phyloP scores from a whole-genome alignment of 345 rosid species.

The Eucalyptus caleyi region DNA sequence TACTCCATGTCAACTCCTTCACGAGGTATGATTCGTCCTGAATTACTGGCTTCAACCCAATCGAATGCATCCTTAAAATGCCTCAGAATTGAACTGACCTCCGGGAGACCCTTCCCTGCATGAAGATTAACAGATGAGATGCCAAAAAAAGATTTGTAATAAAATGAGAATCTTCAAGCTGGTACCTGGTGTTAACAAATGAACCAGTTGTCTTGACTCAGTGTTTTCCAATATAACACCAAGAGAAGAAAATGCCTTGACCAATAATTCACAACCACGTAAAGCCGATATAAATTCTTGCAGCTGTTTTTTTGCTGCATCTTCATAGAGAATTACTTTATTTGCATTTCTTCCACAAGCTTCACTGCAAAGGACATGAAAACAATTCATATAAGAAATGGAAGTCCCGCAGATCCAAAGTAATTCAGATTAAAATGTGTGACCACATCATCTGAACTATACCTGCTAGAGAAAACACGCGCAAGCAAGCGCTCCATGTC shows the following conservation, averaged over 20 bases:
- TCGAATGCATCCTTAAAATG: slow-evolving; percentile 90
- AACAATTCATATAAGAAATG: not conserved
- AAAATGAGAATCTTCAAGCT: not conserved
- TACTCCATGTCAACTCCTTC: slow-evolving; percentile 78
- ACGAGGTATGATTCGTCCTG: slow-evolving; percentile 86
- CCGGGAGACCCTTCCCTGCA: slow-evolving; percentile 68
- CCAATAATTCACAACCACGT: slow-evolving; percentile 77
- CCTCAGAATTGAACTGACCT: slow-evolving; percentile 36
- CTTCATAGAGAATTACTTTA: slow-evolving; percentile 82
- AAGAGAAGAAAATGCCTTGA: slow-evolving; percentile 69
- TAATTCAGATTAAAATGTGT: not conserved
- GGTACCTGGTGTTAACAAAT: slow-evolving; percentile 68
- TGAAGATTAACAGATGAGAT: slow-evolving; percentile 1
- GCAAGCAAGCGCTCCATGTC: slow-evolving; percentile 95
- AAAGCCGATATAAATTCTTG: slow-evolving; percentile 79
- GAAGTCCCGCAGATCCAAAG: not conserved
- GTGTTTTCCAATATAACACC: slow-evolving; percentile 51
- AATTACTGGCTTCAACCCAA: slow-evolving; percentile 81
- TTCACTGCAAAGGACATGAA: slow-evolving; percentile 38
- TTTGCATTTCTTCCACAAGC: slow-evolving; percentile 87
- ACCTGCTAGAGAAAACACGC: slow-evolving; percentile 74
- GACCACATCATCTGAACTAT: slow-evolving; percentile 1
- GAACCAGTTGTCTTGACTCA: slow-evolving; percentile 49
- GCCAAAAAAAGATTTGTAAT: not conserved
- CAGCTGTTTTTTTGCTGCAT: slow-evolving; percentile 81